These are phyloP conservation scores for Artemisia tridentata DNA, from an alignment of 129 eudicot species.

Conservation along the genomic window DNA sequence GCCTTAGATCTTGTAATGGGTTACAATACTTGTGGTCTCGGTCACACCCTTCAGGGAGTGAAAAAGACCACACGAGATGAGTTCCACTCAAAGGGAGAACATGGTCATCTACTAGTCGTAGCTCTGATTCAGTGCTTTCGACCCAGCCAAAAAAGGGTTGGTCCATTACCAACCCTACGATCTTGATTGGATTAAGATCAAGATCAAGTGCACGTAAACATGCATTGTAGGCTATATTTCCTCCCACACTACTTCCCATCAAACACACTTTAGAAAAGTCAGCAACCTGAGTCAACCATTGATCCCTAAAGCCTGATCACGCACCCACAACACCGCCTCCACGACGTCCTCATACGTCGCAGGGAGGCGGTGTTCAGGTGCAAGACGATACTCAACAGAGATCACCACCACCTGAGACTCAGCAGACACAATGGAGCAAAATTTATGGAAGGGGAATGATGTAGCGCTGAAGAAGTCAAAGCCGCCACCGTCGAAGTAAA, in stretches of 20 bases:
- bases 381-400: slow-evolving; percentile 76
- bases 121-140: slow-evolving; percentile 49
- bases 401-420: slow-evolving; percentile 46
- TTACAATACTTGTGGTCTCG: slow-evolving; percentile 65
- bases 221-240: slow-evolving; percentile 50
- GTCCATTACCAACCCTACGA: slow-evolving; percentile 53
- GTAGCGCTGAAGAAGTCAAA: slow-evolving; percentile 55
- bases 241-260: slow-evolving; percentile 73
- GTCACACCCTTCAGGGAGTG: slow-evolving; percentile 48
- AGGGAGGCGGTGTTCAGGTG: too few relatives aligned
- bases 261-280: slow-evolving; percentile 49
- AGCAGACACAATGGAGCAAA: slow-evolving; percentile 44
- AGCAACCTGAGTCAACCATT: slow-evolving; percentile 37
- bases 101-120: slow-evolving; percentile 38
- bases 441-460: slow-evolving; percentile 38
- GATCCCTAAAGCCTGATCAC: slow-evolving; percentile 42
- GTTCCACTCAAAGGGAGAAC: slow-evolving; percentile 39
- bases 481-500: slow-evolving; percentile 84
- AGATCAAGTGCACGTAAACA: slow-evolving; percentile 44
- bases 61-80: slow-evolving; percentile 59
- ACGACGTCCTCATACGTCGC: too few relatives aligned
- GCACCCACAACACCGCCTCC: slow-evolving; percentile 37
- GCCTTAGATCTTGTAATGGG: slow-evolving; percentile 18
- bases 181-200: slow-evolving; percentile 48
- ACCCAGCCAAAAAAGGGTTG: slow-evolving; percentile 62